phyloP scores from a whole-genome alignment of 139 green algal species.

The Chlamydomonas applanata region DNA sequence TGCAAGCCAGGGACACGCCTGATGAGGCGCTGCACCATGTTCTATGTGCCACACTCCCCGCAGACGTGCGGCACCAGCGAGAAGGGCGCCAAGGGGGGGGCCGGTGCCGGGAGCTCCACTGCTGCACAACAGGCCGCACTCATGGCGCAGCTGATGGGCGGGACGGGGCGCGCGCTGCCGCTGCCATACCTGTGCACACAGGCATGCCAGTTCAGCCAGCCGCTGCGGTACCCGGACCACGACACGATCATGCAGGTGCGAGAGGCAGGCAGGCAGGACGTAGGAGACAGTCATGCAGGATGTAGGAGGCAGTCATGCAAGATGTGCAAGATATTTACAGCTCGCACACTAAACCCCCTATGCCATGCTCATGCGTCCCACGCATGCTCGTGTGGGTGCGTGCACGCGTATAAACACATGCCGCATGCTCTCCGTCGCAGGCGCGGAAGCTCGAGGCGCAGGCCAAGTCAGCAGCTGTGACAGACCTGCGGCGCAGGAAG shows the following conservation, averaged over 20 bases:
- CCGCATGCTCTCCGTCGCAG: slow-evolving; percentile 1
- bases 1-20: too few species aligned
- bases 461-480: too few species aligned
- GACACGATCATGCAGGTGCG: slow-evolving; percentile 40
- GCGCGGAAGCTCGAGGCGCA: slow-evolving; percentile 2
- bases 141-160: slow-evolving; percentile 38
- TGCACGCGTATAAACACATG: too few species aligned
- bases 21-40: too few species aligned
- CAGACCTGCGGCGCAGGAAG: slow-evolving; percentile 21
- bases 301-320: too few species aligned
- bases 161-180: slow-evolving; percentile 18
- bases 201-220: slow-evolving; percentile 37
- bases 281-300: too few species aligned
- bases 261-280: background rate
- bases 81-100: background rate
- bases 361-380: too few species aligned
- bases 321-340: too few species aligned
- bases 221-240: slow-evolving; percentile 51
- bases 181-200: slow-evolving; percentile 38
- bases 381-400: too few species aligned
- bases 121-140: slow-evolving; percentile 10
- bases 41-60: too few species aligned
- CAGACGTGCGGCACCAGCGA: too few species aligned
- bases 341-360: too few species aligned
- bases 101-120: background rate